These are phyloP conservation scores for Chaetoceros tenuissimus DNA, from an alignment of 108 stramenopile genomes.

Conservation along the genomic window DNA sequence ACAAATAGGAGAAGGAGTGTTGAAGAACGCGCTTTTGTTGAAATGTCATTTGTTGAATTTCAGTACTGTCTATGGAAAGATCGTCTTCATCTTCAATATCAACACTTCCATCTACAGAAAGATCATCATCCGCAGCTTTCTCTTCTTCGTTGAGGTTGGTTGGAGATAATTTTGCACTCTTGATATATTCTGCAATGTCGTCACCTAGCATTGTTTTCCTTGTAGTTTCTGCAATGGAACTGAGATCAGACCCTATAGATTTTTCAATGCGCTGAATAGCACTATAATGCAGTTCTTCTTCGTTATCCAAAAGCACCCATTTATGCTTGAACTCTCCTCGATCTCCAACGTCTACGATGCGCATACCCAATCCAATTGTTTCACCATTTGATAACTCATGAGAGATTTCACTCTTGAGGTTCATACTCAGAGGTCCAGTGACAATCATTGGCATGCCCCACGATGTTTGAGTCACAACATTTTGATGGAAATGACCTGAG, in stretches of 20 bases:
- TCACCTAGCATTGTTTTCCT: too few species aligned
- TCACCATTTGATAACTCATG: slow-evolving; percentile 20
- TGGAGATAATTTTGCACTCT: too few species aligned
- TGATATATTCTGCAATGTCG: too few species aligned
- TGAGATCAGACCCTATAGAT: too few species aligned
- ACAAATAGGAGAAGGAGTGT: too few species aligned
- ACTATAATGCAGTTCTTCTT: slow-evolving; percentile 15
- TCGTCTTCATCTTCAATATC: background rate
- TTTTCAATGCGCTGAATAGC: slow-evolving; percentile 6
- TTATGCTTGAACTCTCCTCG: slow-evolving; percentile 13
- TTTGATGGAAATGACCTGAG: slow-evolving; percentile 20
- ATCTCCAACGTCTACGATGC: slow-evolving; percentile 21
- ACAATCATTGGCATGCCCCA: slow-evolving; percentile 32
- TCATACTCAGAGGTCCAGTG: slow-evolving; percentile 20
- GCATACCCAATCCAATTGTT: slow-evolving; percentile 17
- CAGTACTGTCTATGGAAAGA: too few species aligned
- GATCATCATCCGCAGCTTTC: background rate
- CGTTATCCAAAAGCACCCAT: slow-evolving; percentile 14
- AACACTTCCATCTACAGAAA: background rate
- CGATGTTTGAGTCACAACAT: slow-evolving; percentile 11
- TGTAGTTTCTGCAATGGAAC: too few species aligned
- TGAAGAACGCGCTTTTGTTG: too few species aligned
- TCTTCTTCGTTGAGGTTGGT: too few species aligned
- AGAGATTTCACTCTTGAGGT: slow-evolving; percentile 12
- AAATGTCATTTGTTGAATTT: too few species aligned